phyloP scores from a whole-genome alignment of 306 rosid species.

The Astragalus glycyphyllos region DNA sequence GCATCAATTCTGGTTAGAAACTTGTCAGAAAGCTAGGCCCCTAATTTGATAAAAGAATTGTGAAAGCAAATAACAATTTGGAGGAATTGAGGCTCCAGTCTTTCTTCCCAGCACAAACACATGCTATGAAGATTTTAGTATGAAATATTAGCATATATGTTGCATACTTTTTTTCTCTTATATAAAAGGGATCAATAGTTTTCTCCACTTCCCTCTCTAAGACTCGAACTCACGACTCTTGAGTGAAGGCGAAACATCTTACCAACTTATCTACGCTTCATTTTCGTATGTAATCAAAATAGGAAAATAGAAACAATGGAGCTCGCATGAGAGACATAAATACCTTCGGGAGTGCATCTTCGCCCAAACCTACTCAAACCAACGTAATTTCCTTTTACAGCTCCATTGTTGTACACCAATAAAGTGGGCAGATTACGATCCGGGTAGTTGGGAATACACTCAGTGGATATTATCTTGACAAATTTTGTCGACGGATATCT shows the following conservation, averaged over 20 bases:
- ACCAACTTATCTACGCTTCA: no score
- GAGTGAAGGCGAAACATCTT: no score
- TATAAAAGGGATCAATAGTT: no score
- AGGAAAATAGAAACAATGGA: conserved; percentile 1
- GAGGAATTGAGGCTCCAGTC: conserved; percentile 14
- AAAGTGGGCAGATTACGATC: conserved; percentile 89
- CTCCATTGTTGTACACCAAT: conserved; percentile 89
- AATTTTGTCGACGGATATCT: conserved; percentile 90
- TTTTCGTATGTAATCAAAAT: no score
- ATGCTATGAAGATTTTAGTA: neutral
- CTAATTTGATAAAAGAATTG: conserved; percentile 4
- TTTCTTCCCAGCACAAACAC: no score
- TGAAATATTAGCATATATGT: neutral
- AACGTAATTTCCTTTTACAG: conserved; percentile 86
- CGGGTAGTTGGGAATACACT: conserved; percentile 93
- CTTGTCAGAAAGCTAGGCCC: conserved; percentile 1
- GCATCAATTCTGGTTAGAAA: no score
- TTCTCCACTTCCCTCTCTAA: no score
- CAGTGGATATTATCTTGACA: conserved; percentile 93
- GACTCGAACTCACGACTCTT: no score
- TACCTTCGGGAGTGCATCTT: conserved; percentile 98
- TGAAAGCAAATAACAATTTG: neutral
- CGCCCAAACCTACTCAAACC: conserved; percentile 85
- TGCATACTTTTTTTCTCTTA: conserved; percentile 19
- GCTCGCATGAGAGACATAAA: conserved; percentile 14